These are phyloP conservation scores for Cercophora sp. DNA, from an alignment of 495 filamentous ascomycete species.

Conservation along the genomic window DNA sequence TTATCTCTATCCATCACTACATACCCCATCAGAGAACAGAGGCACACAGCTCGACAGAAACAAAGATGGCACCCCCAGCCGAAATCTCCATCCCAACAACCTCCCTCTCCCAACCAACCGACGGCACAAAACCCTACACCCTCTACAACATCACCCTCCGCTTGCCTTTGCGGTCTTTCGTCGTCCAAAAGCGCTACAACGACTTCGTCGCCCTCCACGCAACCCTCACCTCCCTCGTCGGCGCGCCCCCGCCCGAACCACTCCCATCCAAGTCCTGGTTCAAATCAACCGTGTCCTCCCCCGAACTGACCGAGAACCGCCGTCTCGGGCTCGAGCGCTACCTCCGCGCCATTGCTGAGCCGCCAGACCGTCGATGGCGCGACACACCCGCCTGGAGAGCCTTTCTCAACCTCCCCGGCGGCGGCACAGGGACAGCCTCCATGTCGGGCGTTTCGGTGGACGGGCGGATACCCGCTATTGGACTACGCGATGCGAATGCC, in stretches of 20 bases:
- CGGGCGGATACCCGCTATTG: constrained; percentile 35
- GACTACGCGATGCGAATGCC: constrained; percentile 28
- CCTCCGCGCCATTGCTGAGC: constrained; percentile 72
- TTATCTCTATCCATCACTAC: background rate
- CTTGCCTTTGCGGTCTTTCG: constrained; percentile 81
- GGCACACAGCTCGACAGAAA: no score
- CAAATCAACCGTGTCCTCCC: constrained; percentile 68
- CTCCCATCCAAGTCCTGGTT: constrained; percentile 86
- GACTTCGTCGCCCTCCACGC: constrained; percentile 79
- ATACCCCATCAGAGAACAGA: background rate
- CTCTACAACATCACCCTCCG: constrained; percentile 88
- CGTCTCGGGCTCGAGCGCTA: constrained; percentile 74
- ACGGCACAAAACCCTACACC: constrained; percentile 71
- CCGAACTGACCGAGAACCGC: constrained; percentile 75
- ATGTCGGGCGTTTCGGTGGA: constrained; percentile 47
- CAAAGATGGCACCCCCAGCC: constrained; percentile 67
- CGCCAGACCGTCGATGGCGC: constrained; percentile 79
- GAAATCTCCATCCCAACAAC: constrained; percentile 81
- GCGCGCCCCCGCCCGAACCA: constrained; percentile 54
- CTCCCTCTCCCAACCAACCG: constrained; percentile 48
- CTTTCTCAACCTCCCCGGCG: constrained; percentile 75
- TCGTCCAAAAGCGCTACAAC: constrained; percentile 88
- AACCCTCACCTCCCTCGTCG: constrained; percentile 60
- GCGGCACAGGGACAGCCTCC: constrained; percentile 26
- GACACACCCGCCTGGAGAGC: constrained; percentile 75